Evolutionary conservation across 331 rosid species (phyloP), one percentile per base, ranked within the genome.

Genomic region (Prunus yedoensis): DNA sequence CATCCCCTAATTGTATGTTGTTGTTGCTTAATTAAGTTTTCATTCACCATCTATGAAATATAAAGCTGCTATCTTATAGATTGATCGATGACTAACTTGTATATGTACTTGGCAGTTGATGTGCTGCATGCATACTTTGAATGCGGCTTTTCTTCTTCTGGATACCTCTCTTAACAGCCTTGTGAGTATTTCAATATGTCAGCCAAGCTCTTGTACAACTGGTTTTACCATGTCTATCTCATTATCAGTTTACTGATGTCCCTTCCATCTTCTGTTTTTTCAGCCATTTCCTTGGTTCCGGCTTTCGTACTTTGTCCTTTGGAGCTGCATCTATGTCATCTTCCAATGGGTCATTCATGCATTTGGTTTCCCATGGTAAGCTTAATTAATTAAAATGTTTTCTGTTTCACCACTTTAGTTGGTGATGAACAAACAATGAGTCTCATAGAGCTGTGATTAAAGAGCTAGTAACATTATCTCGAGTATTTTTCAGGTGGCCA

Each of bases 261-360:
- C 59, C 28, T 74, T 54, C 46, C 27, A 15, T 53, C 18, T 23
- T 74, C 18, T 71, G 25, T 5, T 38, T 38, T 78, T 54, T 30
- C 90, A 91, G 94, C 85, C 94, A 4, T 91, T 89, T 83, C 94
- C 92, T 17, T 89, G 91, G 92, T 91, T 91, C 83, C 83, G 97
- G 77, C 46, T 89, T 3, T 70, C 92, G 15, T 89, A 89, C 75
- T 89, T 89, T 75, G 92, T 91, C 69, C 86, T 91, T 11, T 89
- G 94, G 94, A 87, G 91, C 83, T 84, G 92, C 70, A 20, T 78
- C 68, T 91, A 89, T 59, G 68, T 87, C 51, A 73, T 82, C 80
- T 87, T 91, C 80, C 89, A 84, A 63, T 91, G 97, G 94, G 61
- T 84, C 78, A 72, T 88, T 59, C 97, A 85, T 58, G 88, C 87